These are phyloP conservation scores for Fraxinus americana DNA, from an alignment of 257 asterid genomes.

Conservation along the genomic window DNA sequence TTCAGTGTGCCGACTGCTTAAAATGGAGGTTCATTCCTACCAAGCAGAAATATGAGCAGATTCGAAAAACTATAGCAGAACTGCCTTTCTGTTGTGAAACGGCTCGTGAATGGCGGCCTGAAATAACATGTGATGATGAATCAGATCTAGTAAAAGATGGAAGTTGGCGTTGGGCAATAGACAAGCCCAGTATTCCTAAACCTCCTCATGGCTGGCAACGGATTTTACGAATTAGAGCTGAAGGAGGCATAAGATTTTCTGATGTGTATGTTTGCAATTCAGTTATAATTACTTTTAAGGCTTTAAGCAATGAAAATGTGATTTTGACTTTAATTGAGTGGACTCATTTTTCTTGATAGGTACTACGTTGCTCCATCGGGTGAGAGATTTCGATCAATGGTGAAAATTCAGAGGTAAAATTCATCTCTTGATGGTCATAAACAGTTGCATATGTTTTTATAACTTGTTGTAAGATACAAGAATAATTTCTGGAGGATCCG, in stretches of 20 bases:
- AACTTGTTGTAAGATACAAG: neutral
- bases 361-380: conserved; percentile 26
- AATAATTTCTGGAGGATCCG: neutral
- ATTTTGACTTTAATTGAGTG: neutral
- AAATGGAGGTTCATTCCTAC: conserved; percentile 84
- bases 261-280: conserved; percentile 42
- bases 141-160: conserved; percentile 38
- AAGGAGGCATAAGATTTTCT: conserved; percentile 54
- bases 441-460: neutral
- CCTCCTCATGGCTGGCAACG: conserved; percentile 53
- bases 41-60: conserved; percentile 73
- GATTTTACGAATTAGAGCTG: conserved; percentile 40
- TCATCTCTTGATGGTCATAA: neutral
- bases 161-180: conserved; percentile 48
- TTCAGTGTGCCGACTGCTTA: conserved; percentile 60
- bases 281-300: neutral
- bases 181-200: conserved; percentile 42
- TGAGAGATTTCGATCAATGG: conserved; percentile 22
- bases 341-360: conserved; percentile 9
- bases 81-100: conserved; percentile 58
- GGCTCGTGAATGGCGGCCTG: conserved; percentile 74
- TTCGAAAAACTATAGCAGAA: conserved; percentile 58
- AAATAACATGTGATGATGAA: conserved; percentile 50
- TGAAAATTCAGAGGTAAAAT: conserved; percentile 20
- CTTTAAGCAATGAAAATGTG: too few relatives aligned